These are phyloP conservation scores for Aspergillus nomiae DNA, from an alignment of 2,329 filamentous ascomycete species.

Conservation along the genomic window DNA sequence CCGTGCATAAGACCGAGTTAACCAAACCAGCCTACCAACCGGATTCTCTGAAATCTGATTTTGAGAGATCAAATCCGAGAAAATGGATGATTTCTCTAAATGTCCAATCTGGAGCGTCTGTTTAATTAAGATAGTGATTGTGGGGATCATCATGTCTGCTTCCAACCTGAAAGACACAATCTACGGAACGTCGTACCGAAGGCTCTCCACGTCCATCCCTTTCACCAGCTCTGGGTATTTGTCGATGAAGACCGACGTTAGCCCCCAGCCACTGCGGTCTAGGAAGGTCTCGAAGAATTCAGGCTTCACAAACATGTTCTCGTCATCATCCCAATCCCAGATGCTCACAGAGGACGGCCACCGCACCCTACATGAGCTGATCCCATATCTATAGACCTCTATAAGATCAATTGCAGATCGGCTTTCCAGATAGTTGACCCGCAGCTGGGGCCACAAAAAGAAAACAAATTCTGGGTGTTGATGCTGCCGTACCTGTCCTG, in stretches of 20 bases:
- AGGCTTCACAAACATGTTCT: conserved; percentile 10
- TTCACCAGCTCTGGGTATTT: conserved; percentile 11
- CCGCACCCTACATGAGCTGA: conserved; percentile 15
- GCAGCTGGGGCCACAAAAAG: conserved; percentile 3
- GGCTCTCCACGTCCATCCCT: conserved; percentile 10
- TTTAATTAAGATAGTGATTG: neutral
- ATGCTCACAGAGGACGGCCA: conserved; percentile 17
- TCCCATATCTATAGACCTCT: conserved; percentile 12
- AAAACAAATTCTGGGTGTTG: neutral
- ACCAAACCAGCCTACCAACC: neutral
- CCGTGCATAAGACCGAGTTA: neutral
- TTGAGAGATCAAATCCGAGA: neutral
- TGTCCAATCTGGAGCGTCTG: neutral
- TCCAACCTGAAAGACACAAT: neutral
- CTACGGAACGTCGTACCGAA: neutral
- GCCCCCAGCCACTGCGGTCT: conserved; percentile 11
- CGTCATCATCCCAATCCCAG: conserved; percentile 13
- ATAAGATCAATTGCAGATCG: conserved; percentile 5
- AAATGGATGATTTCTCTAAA: neutral
- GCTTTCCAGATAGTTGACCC: neutral
- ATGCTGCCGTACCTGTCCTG: neutral
- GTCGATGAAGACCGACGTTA: conserved; percentile 12
- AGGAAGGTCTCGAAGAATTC: conserved; percentile 16
- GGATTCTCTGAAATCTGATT: neutral
- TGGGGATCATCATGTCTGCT: neutral